Conservation (phyloP, 805 yeast genomes). For the Henningerozyma blattae region DNA sequence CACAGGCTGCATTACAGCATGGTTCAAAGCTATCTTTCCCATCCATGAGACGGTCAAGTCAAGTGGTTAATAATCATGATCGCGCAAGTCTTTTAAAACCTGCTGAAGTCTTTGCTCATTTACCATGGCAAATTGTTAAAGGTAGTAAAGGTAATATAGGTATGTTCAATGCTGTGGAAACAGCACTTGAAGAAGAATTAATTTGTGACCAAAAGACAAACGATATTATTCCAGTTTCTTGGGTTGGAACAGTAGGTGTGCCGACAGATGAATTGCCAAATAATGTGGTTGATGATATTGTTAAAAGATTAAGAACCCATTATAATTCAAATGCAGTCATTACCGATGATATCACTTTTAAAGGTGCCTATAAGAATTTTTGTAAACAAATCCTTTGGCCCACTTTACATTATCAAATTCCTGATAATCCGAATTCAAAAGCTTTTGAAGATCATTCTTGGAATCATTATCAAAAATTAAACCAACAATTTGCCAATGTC, state of each 20-base stretch:
- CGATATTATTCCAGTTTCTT: constrained; percentile 27
- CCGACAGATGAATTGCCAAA: constrained; percentile 75
- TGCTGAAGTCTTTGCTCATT: constrained; percentile 29
- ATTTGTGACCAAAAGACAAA: constrained; percentile 16
- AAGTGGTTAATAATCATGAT: not conserved
- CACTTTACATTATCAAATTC: constrained; percentile 83
- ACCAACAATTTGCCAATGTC: constrained; percentile 69
- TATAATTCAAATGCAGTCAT: constrained; percentile 55
- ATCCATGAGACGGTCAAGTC: constrained; percentile 12
- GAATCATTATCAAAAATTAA: constrained; percentile 67
- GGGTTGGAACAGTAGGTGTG: constrained; percentile 88
- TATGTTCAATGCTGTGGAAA: constrained; percentile 66
- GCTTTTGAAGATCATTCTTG: constrained; percentile 95
- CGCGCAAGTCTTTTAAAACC: not conserved
- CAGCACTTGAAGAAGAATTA: constrained; percentile 35
- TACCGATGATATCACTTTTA: constrained; percentile 67
- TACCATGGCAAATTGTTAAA: constrained; percentile 68
- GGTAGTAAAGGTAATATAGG: constrained; percentile 78
- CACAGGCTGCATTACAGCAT: constrained; percentile 16
- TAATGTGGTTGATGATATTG: constrained; percentile 41
- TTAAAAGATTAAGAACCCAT: constrained; percentile 31
- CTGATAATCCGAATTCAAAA: constrained; percentile 86
- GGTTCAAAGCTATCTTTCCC: constrained; percentile 10
- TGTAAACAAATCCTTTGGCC: constrained; percentile 97
- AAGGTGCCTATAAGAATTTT: constrained; percentile 83